A percentile compares a stretch with the other conserved stretches of the same genome.
Conservation (phyloP, 2,329 filamentous ascomycete genomes). For the Cercospora sp. region DNA sequence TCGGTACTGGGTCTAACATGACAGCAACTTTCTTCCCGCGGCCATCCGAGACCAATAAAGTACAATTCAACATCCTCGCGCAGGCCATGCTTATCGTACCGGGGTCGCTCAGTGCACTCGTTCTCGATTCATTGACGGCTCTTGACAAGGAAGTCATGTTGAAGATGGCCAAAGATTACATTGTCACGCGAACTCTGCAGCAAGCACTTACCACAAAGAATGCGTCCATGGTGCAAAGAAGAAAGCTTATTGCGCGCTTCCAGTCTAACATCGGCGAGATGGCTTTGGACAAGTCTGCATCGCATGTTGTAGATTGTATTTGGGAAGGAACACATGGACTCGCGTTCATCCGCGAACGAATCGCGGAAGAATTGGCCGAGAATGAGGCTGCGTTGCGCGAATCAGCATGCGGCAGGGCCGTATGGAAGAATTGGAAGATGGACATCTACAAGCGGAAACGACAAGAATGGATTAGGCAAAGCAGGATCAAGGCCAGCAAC, state of each 20-base stretch:
- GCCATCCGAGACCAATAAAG: slow-evolving; percentile 48
- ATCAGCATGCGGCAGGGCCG: slow-evolving; percentile 63
- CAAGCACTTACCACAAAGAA: slow-evolving; percentile 59
- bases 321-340: slow-evolving; percentile 65
- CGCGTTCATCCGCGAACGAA: slow-evolving; percentile 66
- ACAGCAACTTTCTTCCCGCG: slow-evolving; percentile 23
- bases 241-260: slow-evolving; percentile 65
- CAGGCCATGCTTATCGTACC: slow-evolving; percentile 76
- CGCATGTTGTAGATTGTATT: slow-evolving; percentile 67
- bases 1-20: slow-evolving; percentile 12
- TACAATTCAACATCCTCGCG: slow-evolving; percentile 75
- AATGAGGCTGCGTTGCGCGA: slow-evolving; percentile 64
- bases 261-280: slow-evolving; percentile 62
- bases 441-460: slow-evolving; percentile 66
- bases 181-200: slow-evolving; percentile 64
- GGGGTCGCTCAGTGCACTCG: slow-evolving; percentile 66
- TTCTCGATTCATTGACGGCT: slow-evolving; percentile 62
- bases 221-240: slow-evolving; percentile 58
- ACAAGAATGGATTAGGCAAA: slow-evolving; percentile 64
- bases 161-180: slow-evolving; percentile 64
- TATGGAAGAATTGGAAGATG: slow-evolving; percentile 75
- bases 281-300: slow-evolving; percentile 62
- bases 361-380: slow-evolving; percentile 63
- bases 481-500: slow-evolving; percentile 55
- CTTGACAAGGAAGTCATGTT: slow-evolving; percentile 55